Evolutionary conservation across 345 rosid species (phyloP).

Genomic region (Populus nigra): DNA sequence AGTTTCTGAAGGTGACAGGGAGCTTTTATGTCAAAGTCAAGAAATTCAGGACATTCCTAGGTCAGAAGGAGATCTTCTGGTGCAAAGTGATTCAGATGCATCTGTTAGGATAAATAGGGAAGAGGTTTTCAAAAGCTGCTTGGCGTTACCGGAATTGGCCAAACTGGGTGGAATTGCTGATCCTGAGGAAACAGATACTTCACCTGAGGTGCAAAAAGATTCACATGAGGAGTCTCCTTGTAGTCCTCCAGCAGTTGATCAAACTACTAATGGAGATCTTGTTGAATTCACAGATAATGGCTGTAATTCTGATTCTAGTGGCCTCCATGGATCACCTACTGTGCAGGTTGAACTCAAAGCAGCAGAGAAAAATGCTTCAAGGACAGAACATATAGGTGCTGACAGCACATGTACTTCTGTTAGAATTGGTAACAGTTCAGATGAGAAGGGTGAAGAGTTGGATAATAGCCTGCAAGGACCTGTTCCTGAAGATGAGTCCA

Average conservation of each 20-base stretch:
- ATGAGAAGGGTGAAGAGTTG: slow-evolving; percentile 33
- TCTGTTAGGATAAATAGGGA: slow-evolving; percentile 28
- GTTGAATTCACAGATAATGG: slow-evolving; percentile 19
- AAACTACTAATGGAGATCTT: slow-evolving; percentile 31
- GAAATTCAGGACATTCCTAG: slow-evolving; percentile 22
- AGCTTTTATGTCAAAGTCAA: slow-evolving; percentile 32
- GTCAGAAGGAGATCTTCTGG: slow-evolving; percentile 26
- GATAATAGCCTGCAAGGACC: slow-evolving; percentile 17
- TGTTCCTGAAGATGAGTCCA: slow-evolving; percentile 27
- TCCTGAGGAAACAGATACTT: slow-evolving; percentile 25
- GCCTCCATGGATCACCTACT: slow-evolving; percentile 10
- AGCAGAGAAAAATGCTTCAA: slow-evolving; percentile 10
- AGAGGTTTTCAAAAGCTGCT: slow-evolving; percentile 50
- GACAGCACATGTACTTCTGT: slow-evolving; percentile 27
- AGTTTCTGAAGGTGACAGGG: slow-evolving; percentile 36
- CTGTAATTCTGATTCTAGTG: slow-evolving; percentile 17
- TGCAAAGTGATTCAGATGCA: slow-evolving; percentile 21
- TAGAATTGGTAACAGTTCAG: slow-evolving; percentile 10
- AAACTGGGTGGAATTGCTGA: slow-evolving; percentile 28
- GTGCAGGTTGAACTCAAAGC: slow-evolving; percentile 18
- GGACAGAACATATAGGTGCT: slow-evolving; percentile 21
- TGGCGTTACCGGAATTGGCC: slow-evolving; percentile 43
- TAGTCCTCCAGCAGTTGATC: slow-evolving; percentile 24
- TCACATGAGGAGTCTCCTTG: slow-evolving; percentile 23
- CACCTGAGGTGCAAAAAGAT: slow-evolving; percentile 29